Evolutionary conservation across 73 alveolate species (phyloP).

Genomic region (Paramecium caudatum): DNA sequence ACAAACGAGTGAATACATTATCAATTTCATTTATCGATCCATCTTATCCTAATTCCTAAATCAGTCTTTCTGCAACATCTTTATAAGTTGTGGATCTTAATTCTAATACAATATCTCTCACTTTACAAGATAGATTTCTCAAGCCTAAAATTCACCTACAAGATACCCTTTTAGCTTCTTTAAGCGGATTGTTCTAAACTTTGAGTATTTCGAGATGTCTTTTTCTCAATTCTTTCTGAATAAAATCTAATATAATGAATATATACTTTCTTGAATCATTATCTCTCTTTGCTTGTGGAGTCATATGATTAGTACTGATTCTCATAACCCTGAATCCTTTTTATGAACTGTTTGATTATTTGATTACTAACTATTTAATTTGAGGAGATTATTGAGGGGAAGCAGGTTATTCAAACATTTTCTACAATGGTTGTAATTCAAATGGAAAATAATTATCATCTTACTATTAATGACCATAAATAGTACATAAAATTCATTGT

Average conservation of each 20-base stretch:
- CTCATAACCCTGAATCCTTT: background rate
- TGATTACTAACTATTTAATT: conserved; percentile 1
- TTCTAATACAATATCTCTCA: conserved; percentile 83
- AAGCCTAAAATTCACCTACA: conserved; percentile 75
- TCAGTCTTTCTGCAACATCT: conserved; percentile 88
- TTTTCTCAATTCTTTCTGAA: conserved; percentile 42
- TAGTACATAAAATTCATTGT: background rate
- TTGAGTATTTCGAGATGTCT: background rate
- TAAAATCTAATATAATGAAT: too few relatives aligned
- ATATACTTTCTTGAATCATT: conserved; percentile 12
- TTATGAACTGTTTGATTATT: conserved; percentile 11
- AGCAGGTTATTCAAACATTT: background rate
- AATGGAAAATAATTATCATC: conserved; percentile 10
- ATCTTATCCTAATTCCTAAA: conserved; percentile 74
- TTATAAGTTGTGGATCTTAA: conserved; percentile 83
- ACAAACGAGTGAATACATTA: conserved; percentile 31
- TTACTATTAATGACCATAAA: background rate
- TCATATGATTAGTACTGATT: background rate
- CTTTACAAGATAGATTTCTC: conserved; percentile 84
- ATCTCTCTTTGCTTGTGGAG: conserved; percentile 3
- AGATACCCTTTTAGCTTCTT: conserved; percentile 62
- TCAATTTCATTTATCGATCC: conserved; percentile 74
- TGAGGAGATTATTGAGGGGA: conserved; percentile 11
- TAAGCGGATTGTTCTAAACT: background rate
- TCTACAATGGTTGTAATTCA: conserved; percentile 5